A percentile compares a stretch with the other conserved stretches of the same genome.
Evolutionary conservation across 129 eudicot genomes (phyloP).

Genomic region (Lactuca saligna): DNA sequence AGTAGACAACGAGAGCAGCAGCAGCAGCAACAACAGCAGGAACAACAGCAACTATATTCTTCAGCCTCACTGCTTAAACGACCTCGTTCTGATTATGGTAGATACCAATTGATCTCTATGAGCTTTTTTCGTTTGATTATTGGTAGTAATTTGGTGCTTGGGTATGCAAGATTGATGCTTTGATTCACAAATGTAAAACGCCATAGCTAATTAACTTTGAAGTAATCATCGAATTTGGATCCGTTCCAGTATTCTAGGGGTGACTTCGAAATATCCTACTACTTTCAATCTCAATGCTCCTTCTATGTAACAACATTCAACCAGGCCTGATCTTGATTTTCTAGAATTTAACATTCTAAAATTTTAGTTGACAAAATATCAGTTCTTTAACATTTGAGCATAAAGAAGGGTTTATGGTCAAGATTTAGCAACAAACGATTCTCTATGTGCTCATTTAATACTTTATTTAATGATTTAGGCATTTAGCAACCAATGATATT

Average conservation of each 20-base stretch:
- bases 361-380: no score
- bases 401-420: no score
- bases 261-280: no score
- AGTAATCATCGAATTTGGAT: neutral
- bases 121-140: neutral
- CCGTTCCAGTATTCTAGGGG: neutral
- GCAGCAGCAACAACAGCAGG: neutral
- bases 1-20: conserved; percentile 19
- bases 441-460: no score
- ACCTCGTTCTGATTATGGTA: conserved; percentile 53
- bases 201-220: neutral
- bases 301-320: no score
- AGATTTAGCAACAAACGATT: no score
- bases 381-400: no score
- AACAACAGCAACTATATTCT: conserved; percentile 15
- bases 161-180: neutral
- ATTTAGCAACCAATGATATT: no score
- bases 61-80: conserved; percentile 36
- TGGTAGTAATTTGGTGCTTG: neutral
- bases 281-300: no score
- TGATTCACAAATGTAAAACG: neutral
- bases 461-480: no score
- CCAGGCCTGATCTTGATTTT: no score
- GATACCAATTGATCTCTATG: neutral
- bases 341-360: no score